Percentiles rank a stretch among this genome's conserved stretches.
phyloP scores from a whole-genome alignment of 768 basidiomycete genomes.

The Naganishia vaughanmartiniae region DNA sequence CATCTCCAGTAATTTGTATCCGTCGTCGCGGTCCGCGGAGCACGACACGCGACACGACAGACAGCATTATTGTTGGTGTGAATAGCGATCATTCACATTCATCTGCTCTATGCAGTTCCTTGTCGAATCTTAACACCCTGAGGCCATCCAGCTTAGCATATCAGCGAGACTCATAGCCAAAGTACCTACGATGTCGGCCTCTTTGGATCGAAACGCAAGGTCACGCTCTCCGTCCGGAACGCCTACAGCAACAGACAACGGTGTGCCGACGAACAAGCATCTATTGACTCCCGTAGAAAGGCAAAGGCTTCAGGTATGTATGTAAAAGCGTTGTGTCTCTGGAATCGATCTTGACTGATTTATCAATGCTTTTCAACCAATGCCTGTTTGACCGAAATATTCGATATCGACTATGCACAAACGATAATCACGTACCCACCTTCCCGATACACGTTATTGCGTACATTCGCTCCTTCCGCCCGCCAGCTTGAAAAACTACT shows the following conservation, averaged over 20 bases:
- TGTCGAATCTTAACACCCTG: no score
- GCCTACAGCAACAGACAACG: background rate
- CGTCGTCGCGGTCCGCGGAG: no score
- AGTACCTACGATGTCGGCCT: constrained; percentile 12
- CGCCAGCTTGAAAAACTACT: constrained; percentile 79
- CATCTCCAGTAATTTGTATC: no score
- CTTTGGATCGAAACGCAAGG: constrained; percentile 3
- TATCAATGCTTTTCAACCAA: background rate
- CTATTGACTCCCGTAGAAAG: constrained; percentile 28
- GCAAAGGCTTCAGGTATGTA: constrained; percentile 30
- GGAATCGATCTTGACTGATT: background rate
- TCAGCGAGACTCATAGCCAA: no score
- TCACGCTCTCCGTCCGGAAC: constrained; percentile 25
- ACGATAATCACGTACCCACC: no score
- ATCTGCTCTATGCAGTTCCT: no score
- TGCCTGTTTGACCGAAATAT: background rate
- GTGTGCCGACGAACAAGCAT: constrained; percentile 24
- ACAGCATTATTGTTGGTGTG: no score
- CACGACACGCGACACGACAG: no score
- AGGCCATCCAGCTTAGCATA: no score
- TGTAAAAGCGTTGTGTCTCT: background rate
- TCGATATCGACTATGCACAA: background rate
- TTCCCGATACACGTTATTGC: no score
- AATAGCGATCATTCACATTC: no score
- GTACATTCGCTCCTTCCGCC: constrained; percentile 31